phyloP scores from a whole-genome alignment of 192 early-diverging fungal species.

The Podila epigama region DNA sequence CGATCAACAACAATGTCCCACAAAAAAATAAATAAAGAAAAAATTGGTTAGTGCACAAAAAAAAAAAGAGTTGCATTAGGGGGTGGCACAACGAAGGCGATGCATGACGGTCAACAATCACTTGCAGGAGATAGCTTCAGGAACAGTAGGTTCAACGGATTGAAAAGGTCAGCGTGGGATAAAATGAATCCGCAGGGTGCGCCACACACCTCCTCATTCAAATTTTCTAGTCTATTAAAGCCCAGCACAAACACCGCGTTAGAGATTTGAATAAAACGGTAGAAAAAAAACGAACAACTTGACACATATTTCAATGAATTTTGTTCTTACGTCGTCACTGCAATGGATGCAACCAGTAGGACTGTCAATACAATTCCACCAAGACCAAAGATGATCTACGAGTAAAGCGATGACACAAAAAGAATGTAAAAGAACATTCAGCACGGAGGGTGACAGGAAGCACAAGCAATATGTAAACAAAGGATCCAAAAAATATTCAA shows the following conservation, averaged over 20 bases:
- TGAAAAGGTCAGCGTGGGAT: conserved; percentile 54
- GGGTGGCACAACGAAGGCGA: too few species aligned
- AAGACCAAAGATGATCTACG: conserved; percentile 27
- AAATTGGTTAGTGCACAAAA: neutral
- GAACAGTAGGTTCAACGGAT: conserved; percentile 63
- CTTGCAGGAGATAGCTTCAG: conserved; percentile 56
- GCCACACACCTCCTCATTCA: conserved; percentile 60
- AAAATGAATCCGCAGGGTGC: conserved; percentile 64
- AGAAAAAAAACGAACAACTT: neutral
- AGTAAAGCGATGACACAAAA: neutral
- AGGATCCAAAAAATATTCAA: too few species aligned
- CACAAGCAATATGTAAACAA: too few species aligned
- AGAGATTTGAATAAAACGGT: too few species aligned
- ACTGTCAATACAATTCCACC: conserved; percentile 14
- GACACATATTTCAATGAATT: neutral
- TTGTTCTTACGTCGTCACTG: conserved; percentile 20
- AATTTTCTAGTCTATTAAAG: conserved; percentile 54
- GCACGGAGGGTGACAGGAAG: too few species aligned
- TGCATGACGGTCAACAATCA: too few species aligned
- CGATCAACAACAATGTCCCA: too few species aligned
- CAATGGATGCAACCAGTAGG: conserved; percentile 30
- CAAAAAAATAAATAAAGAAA: neutral
- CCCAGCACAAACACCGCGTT: too few species aligned
- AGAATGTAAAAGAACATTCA: neutral
- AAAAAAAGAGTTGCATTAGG: too few species aligned